A percentile compares a stretch with the other conserved stretches of the same genome.
phyloP scores from a whole-genome alignment of 441 rosid genomes.

The Jatropha podagrica region DNA sequence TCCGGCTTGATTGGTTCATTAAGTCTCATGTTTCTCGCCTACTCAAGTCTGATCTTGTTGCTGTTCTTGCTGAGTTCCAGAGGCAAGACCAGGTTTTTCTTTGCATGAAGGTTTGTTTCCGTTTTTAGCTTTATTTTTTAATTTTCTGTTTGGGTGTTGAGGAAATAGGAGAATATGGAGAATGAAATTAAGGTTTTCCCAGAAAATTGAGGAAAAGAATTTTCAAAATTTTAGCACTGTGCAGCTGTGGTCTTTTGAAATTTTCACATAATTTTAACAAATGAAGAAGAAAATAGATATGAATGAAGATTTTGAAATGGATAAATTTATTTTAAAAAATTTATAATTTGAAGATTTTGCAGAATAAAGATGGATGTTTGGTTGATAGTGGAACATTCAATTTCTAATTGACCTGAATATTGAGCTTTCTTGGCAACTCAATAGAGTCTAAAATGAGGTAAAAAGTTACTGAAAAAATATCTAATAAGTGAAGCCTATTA shows the following conservation, averaged over 20 bases:
- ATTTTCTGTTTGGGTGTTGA: not conserved
- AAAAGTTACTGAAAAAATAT: not conserved
- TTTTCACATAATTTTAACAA: not conserved
- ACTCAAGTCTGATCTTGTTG: constrained; percentile 82
- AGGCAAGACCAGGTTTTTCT: constrained; percentile 89
- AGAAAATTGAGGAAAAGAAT: not conserved
- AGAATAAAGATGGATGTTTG: not conserved
- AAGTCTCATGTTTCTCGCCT: constrained; percentile 69
- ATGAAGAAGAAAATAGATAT: not conserved
- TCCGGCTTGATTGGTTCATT: constrained; percentile 60
- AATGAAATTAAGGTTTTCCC: not conserved
- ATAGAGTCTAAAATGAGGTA: not conserved
- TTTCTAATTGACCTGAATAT: not conserved
- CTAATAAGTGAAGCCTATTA: not conserved
- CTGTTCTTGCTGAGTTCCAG: constrained; percentile 87
- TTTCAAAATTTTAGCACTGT: not conserved
- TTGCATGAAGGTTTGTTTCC: constrained; percentile 65
- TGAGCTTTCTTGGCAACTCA: not conserved
- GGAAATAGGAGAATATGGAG: not conserved
- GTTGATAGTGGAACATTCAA: not conserved
- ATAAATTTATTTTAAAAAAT: not conserved
- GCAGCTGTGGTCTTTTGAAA: too few relatives aligned
- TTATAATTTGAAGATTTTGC: too few relatives aligned
- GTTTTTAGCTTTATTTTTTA: not conserved
- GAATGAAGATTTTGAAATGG: not conserved